phyloP scores from a whole-genome alignment of 2,329 filamentous ascomycete genomes.

The Westerdykella sp. region DNA sequence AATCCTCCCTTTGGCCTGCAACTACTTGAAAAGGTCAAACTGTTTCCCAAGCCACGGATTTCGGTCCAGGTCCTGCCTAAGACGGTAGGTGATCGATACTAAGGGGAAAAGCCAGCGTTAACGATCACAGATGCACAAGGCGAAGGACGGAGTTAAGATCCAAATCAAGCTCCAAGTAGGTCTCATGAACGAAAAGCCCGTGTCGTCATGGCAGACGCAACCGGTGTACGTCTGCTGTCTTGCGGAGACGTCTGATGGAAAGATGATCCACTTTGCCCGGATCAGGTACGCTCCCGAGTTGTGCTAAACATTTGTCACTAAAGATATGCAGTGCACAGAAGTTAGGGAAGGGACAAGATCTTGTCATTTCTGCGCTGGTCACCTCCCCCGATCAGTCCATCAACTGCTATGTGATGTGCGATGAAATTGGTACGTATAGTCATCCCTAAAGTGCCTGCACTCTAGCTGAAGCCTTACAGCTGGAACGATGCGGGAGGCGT shows the following conservation, averaged over 20 bases:
- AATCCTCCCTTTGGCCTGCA: conserved; percentile 79
- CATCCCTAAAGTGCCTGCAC: neutral
- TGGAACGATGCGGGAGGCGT: conserved; percentile 51
- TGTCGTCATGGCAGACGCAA: conserved; percentile 58
- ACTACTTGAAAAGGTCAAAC: conserved; percentile 56
- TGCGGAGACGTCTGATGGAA: conserved; percentile 63
- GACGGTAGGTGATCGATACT: conserved; percentile 34
- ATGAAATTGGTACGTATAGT: conserved; percentile 60
- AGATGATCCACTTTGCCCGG: conserved; percentile 61
- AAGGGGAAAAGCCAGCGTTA: too few relatives aligned
- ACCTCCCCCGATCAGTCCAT: conserved; percentile 52
- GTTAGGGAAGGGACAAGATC: conserved; percentile 55
- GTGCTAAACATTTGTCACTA: conserved; percentile 1
- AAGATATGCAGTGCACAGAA: conserved; percentile 55
- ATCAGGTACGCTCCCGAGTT: conserved; percentile 42
- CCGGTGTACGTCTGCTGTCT: conserved; percentile 67
- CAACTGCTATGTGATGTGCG: conserved; percentile 69
- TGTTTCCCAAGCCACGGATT: conserved; percentile 64
- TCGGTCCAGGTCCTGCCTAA: conserved; percentile 47
- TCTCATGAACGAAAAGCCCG: conserved; percentile 60
- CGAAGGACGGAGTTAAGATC: conserved; percentile 46
- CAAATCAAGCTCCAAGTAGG: conserved; percentile 62
- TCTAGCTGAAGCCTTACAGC: conserved; percentile 35
- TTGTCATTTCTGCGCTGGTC: conserved; percentile 55
- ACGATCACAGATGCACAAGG: too few relatives aligned